Conservation (phyloP, 805 yeast species). For the Starmerella gropengiesseri region DNA sequence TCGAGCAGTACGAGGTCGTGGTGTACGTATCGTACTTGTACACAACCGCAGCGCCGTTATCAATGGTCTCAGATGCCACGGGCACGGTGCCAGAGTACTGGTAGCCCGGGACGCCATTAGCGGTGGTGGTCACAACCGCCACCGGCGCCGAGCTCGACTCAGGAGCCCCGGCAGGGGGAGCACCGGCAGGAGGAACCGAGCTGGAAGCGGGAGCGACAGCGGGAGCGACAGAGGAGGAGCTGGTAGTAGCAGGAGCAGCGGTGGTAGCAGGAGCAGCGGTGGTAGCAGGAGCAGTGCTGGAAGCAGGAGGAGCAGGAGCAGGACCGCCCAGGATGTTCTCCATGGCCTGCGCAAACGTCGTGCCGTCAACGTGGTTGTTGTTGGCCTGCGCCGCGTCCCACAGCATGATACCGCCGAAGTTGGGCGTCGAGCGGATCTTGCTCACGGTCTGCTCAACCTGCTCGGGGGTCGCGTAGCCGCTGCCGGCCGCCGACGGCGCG, state of each 20-base stretch:
- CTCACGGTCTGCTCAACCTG: conserved; percentile 26
- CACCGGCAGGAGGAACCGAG: not conserved
- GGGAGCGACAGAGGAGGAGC: conserved; percentile 2
- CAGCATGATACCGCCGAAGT: conserved; percentile 63
- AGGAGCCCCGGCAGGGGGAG: conserved; percentile 2
- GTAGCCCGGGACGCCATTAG: no score
- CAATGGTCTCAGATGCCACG: not conserved
- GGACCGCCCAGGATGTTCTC: conserved; percentile 34
- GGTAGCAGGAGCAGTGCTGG: conserved; percentile 2
- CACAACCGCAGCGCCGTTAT: not conserved
- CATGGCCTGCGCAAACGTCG: conserved; percentile 36
- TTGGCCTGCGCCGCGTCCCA: conserved; percentile 73
- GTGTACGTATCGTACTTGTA: no score
- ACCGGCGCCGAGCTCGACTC: not conserved
- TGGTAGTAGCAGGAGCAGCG: conserved; percentile 12
- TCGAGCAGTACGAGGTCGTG: not conserved
- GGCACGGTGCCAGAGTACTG: not conserved
- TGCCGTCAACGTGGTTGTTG: conserved; percentile 39
- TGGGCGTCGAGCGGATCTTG: conserved; percentile 28
- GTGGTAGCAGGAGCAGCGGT: conserved; percentile 12
- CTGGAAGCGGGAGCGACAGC: not conserved
- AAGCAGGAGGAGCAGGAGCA: conserved; percentile 16
- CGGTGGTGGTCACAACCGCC: not conserved
- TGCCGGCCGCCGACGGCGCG: conserved; percentile 38
- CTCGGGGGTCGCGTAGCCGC: conserved; percentile 42